Conservation (phyloP, 202 grass and related monocot species). For the Brachypodium distachyon region DNA sequence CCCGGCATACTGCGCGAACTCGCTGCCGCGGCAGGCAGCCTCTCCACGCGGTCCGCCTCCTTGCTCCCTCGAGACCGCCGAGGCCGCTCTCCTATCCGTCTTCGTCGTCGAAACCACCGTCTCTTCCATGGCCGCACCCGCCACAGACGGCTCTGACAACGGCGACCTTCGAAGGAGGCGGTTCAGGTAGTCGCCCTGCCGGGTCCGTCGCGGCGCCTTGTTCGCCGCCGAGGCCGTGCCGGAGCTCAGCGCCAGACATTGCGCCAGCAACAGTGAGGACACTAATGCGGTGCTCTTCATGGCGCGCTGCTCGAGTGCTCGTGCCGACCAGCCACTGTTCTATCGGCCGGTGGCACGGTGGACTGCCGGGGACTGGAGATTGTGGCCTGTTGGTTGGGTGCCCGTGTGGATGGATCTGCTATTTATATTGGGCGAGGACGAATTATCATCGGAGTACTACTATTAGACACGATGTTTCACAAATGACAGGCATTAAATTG, state of each 20-base stretch:
- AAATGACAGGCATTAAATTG: no score
- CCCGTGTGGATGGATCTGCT: not conserved
- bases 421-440: not conserved
- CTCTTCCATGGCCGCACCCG: no score
- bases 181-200: conserved; percentile 32
- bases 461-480: no score
- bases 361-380: no score
- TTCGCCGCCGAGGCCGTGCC: not conserved
- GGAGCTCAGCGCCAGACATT: not conserved
- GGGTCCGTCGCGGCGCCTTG: not conserved
- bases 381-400: no score
- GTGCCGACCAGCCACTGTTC: not conserved
- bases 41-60: conserved; percentile 43
- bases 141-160: not conserved
- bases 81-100: not conserved
- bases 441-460: no score
- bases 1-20: conserved; percentile 65
- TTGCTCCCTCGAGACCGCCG: conserved; percentile 11
- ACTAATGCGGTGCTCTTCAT: not conserved
- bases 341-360: not conserved
- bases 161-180: conserved; percentile 13
- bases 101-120: no score
- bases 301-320: not conserved
- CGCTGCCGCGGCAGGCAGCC: conserved; percentile 34
- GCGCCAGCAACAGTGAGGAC: not conserved